Evolutionary conservation across 495 filamentous ascomycete genomes (phyloP).

Genomic region (Saxophila tyrrhenica): DNA sequence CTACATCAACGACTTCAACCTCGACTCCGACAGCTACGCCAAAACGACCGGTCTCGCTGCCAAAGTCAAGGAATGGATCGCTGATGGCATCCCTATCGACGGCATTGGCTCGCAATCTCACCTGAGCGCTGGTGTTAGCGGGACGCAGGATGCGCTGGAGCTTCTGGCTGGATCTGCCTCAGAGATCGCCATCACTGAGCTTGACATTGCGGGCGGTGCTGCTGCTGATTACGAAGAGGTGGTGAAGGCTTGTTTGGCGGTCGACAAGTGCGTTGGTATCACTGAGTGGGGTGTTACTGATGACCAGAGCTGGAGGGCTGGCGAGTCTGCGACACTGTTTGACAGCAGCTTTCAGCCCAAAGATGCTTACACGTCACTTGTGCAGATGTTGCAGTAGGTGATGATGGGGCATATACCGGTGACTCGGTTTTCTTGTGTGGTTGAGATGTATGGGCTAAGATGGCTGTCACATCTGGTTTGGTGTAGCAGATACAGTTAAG

Average conservation of each 20-base stretch:
- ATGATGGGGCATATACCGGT: background rate
- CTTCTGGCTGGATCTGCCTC: background rate
- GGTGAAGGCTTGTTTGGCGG: conserved; percentile 50
- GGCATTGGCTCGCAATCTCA: conserved; percentile 61
- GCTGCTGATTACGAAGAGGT: conserved; percentile 51
- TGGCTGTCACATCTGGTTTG: background rate
- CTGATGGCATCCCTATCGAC: conserved; percentile 57
- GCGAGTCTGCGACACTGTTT: conserved; percentile 49
- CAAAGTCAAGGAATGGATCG: conserved; percentile 56
- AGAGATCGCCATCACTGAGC: conserved; percentile 36
- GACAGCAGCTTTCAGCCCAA: conserved; percentile 53
- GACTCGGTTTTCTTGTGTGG: background rate
- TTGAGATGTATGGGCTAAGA: background rate
- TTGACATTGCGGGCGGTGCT: conserved; percentile 51
- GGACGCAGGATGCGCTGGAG: conserved; percentile 38
- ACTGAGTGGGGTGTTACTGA: conserved; percentile 53
- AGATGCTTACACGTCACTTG: conserved; percentile 51
- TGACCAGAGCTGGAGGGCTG: conserved; percentile 45
- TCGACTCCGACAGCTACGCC: conserved; percentile 31
- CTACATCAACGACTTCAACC: conserved; percentile 46
- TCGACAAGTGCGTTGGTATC: conserved; percentile 58
- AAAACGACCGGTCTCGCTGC: conserved; percentile 53
- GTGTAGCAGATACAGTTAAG: background rate
- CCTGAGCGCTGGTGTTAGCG: conserved; percentile 37
- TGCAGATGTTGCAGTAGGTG: conserved; percentile 19